Evolutionary conservation across 306 rosid genomes (phyloP), one percentile per base, ranked within the genome.

Genomic region (Prunus mume): DNA sequence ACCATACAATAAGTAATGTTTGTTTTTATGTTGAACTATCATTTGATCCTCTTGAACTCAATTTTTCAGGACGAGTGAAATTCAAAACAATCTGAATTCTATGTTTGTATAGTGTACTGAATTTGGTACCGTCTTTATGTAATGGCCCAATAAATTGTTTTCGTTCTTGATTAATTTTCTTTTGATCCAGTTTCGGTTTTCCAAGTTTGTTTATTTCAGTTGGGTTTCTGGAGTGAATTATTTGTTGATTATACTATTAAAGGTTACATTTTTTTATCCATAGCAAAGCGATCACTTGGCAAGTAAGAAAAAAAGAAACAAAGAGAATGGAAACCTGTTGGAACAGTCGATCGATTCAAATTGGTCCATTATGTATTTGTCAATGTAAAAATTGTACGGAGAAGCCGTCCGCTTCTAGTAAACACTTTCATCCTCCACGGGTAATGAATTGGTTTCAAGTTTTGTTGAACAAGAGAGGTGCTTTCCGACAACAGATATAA

Each of bases 61-160:
- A 73, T 17, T 74, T 46, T 28, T 30, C n/a, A 8, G n/a, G 12
- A 61, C 13, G 30, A 12, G 47, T 1, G 20, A 63, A 19, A 45
- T 46, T 60, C 18, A 22, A 41, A 46, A 61, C 58, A 12, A 43
- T 28, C 11, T 19, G 69, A 25, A 19, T 61, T 47, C 22, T 19
- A 57, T 73, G 25, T 17, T 54, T 71, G 78, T 74, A 61, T 27
- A 74, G 47, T 47, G 49, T 27, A 46, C 46, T 24, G 52, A 34
- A 46, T 45, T 45, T 60, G 56, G 13, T 63, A 32, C 41, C 78
- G 78, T 80, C 77, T 73, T 68, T 27, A 71, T 78, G 86, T 82
- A 71, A 76, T 66, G 78, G 45, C 32, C 51, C 82, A 83, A 85
- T 84, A 79, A 87, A 71, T 22, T 25, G 14, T 80, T 30, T 41